Conservation (phyloP, 2,329 filamentous ascomycete genomes). For the Venturia nashicola region DNA sequence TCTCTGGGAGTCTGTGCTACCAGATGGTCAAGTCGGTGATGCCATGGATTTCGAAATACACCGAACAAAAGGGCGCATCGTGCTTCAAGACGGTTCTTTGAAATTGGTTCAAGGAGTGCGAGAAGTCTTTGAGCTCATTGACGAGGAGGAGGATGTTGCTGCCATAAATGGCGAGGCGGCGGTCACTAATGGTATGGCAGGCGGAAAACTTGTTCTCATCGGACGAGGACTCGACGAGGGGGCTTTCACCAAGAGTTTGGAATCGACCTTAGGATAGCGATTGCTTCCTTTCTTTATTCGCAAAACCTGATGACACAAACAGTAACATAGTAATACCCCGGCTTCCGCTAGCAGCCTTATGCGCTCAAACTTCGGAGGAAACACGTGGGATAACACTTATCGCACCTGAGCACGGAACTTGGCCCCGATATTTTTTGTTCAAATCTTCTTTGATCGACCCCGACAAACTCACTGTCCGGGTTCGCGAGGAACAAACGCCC, state of each 20-base stretch:
- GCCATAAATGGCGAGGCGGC: background rate
- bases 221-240: conserved; percentile 10
- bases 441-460: background rate
- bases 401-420: background rate
- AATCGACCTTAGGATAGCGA: background rate
- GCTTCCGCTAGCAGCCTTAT: background rate
- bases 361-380: conserved; percentile 1
- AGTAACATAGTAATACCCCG: background rate
- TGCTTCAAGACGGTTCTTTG: conserved; percentile 48
- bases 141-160: conserved; percentile 27
- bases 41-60: conserved; percentile 60
- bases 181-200: background rate
- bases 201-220: conserved; percentile 11
- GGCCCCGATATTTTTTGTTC: background rate
- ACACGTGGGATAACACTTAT: conserved; percentile 5
- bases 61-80: conserved; percentile 69
- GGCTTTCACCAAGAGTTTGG: conserved; percentile 5
- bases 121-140: conserved; percentile 85
- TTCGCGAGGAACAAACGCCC: background rate
- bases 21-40: conserved; percentile 17
- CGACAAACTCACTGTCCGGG: background rate
- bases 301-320: background rate
- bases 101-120: conserved; percentile 85
- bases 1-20: conserved; percentile 67
- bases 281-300: background rate